Percentiles rank a stretch among this genome's conserved stretches.
These are phyloP conservation scores for Xylaria multiplex DNA, from an alignment of 2,329 filamentous ascomycete species.

Conservation along the genomic window DNA sequence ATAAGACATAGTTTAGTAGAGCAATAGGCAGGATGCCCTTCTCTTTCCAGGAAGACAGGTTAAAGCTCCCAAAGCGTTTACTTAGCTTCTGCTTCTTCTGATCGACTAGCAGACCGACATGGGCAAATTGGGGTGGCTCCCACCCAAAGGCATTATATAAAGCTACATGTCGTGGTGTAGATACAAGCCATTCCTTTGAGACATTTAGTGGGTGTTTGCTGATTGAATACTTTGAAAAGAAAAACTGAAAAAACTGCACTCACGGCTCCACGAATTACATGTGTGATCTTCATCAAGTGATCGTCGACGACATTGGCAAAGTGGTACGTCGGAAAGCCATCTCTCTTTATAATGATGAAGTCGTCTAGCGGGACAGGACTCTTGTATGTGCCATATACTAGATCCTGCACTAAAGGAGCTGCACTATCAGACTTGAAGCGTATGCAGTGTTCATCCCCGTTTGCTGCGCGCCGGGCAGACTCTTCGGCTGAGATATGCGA, in stretches of 20 bases:
- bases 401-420: slow-evolving; percentile 75
- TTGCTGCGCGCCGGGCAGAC: slow-evolving; percentile 74
- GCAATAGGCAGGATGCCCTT: slow-evolving; percentile 60
- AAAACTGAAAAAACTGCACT: slow-evolving; percentile 44
- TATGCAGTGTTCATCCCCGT: slow-evolving; percentile 78
- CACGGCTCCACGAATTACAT: slow-evolving; percentile 89
- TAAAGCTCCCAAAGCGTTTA: slow-evolving; percentile 76
- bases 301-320: slow-evolving; percentile 98
- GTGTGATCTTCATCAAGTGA: slow-evolving; percentile 92
- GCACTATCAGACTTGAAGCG: slow-evolving; percentile 74
- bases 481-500: slow-evolving; percentile 71
- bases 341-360: slow-evolving; percentile 88
- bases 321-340: slow-evolving; percentile 95
- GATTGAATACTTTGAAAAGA: not conserved
- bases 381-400: slow-evolving; percentile 78
- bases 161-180: slow-evolving; percentile 78
- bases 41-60: slow-evolving; percentile 61
- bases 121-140: slow-evolving; percentile 78
- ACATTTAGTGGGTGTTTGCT: slow-evolving; percentile 12
- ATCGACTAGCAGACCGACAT: slow-evolving; percentile 79
- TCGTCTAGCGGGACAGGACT: slow-evolving; percentile 73
- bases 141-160: slow-evolving; percentile 83
- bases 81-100: slow-evolving; percentile 79
- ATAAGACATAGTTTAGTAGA: slow-evolving; percentile 81
- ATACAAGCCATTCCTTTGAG: slow-evolving; percentile 88